Percentiles rank a stretch among this genome's conserved stretches.
These are phyloP conservation scores for Kodamaea sp. DNA, from an alignment of 1,139 yeast species.

Conservation along the genomic window DNA sequence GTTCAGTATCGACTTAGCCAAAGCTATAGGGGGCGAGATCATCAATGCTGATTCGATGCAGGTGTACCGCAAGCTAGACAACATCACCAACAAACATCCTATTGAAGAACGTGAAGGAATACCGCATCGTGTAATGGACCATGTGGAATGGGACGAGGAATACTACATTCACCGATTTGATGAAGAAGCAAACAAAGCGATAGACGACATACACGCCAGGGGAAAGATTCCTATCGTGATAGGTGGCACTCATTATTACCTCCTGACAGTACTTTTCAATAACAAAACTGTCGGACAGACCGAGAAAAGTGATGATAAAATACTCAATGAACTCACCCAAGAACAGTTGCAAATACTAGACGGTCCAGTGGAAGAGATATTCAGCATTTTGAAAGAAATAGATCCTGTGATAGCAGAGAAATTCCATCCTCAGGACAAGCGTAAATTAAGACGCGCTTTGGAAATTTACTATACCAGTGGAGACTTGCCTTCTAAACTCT, in stretches of 20 bases:
- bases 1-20: slow-evolving; percentile 78
- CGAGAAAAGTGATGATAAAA: slow-evolving; percentile 23
- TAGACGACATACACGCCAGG: slow-evolving; percentile 63
- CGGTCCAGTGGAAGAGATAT: slow-evolving; percentile 55
- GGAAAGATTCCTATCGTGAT: slow-evolving; percentile 85
- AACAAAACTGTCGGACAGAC: slow-evolving; percentile 52
- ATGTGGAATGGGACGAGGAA: slow-evolving; percentile 76
- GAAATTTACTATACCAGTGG: slow-evolving; percentile 77
- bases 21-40: slow-evolving; percentile 78
- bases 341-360: slow-evolving; percentile 54
- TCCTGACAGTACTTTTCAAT: slow-evolving; percentile 72
- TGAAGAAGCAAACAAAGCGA: slow-evolving; percentile 60
- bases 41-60: slow-evolving; percentile 98
- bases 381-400: slow-evolving; percentile 44
- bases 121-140: slow-evolving; percentile 85
- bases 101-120: slow-evolving; percentile 69
- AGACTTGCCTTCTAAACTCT: slow-evolving; percentile 67
- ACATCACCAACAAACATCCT: slow-evolving; percentile 92
- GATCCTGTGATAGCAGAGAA: slow-evolving; percentile 79
- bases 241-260: slow-evolving; percentile 95
- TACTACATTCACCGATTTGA: slow-evolving; percentile 83
- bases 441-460: slow-evolving; percentile 77
- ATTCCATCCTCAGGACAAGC: slow-evolving; percentile 87
- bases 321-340: slow-evolving; percentile 23
- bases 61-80: slow-evolving; percentile 70